These are phyloP conservation scores for Fagus crenata DNA, from an alignment of 306 rosid genomes.

Conservation along the genomic window DNA sequence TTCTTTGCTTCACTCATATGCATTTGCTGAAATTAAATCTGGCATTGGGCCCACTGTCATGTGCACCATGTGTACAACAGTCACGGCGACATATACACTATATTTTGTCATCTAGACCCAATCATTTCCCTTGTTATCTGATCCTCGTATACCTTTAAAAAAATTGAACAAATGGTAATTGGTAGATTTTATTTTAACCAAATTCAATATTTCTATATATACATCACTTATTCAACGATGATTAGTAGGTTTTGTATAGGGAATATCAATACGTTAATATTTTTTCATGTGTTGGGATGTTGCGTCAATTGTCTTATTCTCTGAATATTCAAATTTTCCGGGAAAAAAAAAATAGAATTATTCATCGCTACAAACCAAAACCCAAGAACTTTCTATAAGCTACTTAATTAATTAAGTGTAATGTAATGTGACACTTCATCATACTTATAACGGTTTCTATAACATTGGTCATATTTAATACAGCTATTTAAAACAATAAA, in stretches of 20 bases:
- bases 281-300: constrained; percentile 21
- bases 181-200: not conserved
- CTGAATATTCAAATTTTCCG: constrained; percentile 40
- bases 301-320: constrained; percentile 41
- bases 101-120: too few species aligned
- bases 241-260: too few species aligned
- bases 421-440: constrained; percentile 20
- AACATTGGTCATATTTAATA: constrained; percentile 31
- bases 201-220: not conserved
- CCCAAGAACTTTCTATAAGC: constrained; percentile 5
- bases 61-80: constrained; percentile 8
- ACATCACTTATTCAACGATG: too few species aligned
- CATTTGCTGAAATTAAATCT: not conserved
- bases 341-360: constrained; percentile 9
- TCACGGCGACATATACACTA: not conserved
- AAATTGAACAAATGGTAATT: not conserved
- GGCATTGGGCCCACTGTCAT: constrained; percentile 21
- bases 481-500: not conserved
- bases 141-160: too few species aligned
- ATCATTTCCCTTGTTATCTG: too few species aligned
- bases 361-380: not conserved
- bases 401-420: not conserved
- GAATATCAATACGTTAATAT: not conserved
- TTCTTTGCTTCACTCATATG: too few species aligned
- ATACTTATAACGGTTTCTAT: constrained; percentile 12